Evolutionary conservation across 176 grass and related monocot genomes (phyloP).

Genomic region (Phyllostachys edulis): DNA sequence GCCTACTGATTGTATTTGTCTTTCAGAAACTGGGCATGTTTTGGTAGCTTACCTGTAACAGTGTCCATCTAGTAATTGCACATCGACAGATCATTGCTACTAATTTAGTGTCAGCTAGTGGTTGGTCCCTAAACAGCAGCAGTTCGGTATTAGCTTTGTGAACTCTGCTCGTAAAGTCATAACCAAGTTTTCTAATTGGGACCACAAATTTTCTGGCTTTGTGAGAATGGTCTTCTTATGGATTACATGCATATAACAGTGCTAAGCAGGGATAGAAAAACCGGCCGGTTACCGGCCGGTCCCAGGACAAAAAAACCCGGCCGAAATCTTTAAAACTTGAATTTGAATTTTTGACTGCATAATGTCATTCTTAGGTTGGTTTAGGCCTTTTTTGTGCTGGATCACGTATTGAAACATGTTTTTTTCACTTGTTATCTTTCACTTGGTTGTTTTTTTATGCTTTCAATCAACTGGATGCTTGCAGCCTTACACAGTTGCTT

Average conservation of each 20-base stretch:
- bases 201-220: background rate
- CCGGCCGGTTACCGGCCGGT: no score
- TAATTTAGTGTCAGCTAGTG: background rate
- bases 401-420: no score
- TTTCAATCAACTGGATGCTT: no score
- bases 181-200: background rate
- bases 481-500: no score
- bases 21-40: background rate
- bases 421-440: no score
- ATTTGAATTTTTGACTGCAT: no score
- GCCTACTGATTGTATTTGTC: background rate
- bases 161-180: background rate
- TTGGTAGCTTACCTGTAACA: background rate
- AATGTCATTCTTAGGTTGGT: no score
- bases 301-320: no score
- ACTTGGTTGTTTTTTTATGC: no score
- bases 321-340: no score
- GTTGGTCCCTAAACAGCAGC: background rate
- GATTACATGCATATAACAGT: background rate
- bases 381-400: no score
- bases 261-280: no score
- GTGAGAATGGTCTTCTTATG: background rate
- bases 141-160: background rate
- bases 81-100: background rate
- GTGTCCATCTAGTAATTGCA: background rate